Conservation (phyloP, 345 rosid genomes). For the Cochlearia excelsa region DNA sequence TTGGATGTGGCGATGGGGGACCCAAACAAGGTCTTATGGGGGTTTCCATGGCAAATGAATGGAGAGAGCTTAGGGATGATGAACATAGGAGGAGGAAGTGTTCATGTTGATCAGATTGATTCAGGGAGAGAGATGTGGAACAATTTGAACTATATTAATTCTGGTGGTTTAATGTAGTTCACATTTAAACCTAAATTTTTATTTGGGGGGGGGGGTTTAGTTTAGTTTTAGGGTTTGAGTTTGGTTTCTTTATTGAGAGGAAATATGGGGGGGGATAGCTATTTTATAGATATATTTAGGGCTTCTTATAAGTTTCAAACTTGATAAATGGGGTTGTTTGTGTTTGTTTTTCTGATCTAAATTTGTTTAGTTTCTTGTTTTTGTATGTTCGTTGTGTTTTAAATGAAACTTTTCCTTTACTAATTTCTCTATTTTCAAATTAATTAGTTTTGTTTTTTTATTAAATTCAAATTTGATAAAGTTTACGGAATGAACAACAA, state of each 20-base stretch:
- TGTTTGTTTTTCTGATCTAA: background rate
- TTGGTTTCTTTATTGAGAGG: too few species aligned
- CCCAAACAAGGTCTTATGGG: conserved; percentile 48
- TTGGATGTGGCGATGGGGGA: conserved; percentile 39
- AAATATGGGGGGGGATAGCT: too few species aligned
- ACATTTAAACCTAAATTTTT: conserved; percentile 20
- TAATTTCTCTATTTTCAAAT: background rate
- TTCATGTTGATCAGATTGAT: conserved; percentile 43
- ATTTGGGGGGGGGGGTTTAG: conserved; percentile 10
- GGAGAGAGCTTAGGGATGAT: conserved; percentile 42
- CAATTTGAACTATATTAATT: conserved; percentile 44
- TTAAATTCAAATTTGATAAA: too few species aligned
- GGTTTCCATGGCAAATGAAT: conserved; percentile 72
- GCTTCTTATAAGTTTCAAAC: too few species aligned
- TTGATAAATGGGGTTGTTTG: too few species aligned
- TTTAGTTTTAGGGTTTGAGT: conserved; percentile 29
- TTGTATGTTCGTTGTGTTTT: conserved; percentile 25
- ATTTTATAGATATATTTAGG: too few species aligned
- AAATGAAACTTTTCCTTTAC: conserved; percentile 19
- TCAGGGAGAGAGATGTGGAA: conserved; percentile 54
- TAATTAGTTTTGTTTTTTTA: background rate
- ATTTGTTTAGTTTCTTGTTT: conserved; percentile 16
- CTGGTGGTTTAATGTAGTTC: conserved; percentile 41
- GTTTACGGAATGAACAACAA: too few species aligned
- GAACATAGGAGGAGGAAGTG: conserved; percentile 35